Evolutionary conservation across 2,329 filamentous ascomycete species (phyloP).

Genomic region (Penicillium sp.): DNA sequence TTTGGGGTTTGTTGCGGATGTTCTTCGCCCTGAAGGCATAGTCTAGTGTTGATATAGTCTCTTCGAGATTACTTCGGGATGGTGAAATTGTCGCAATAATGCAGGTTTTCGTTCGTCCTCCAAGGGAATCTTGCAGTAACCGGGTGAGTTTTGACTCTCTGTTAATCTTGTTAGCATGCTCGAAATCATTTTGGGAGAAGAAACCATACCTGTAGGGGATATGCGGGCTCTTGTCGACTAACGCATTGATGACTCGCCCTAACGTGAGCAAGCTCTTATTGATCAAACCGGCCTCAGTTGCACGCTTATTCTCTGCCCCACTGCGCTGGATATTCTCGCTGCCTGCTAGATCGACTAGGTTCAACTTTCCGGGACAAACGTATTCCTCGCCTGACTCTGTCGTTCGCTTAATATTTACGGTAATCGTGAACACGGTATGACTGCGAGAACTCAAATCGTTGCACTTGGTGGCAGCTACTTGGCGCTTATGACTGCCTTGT

Average conservation of each 20-base stretch:
- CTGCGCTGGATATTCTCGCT: conserved; percentile 98
- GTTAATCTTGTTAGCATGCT: conserved; percentile 43
- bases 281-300: conserved; percentile 92
- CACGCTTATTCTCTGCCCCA: conserved; percentile 96
- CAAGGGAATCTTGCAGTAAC: conserved; percentile 92
- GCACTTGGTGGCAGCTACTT: conserved; percentile 99
- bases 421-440: conserved; percentile 97
- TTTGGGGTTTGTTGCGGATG: conserved; percentile 95
- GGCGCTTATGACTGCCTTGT: conserved; percentile 86
- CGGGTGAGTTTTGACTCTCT: conserved; percentile 96
- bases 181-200: background rate
- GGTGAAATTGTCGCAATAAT: conserved; percentile 97
- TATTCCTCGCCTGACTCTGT: conserved; percentile 87
- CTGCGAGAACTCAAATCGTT: conserved; percentile 97
- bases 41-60: conserved; percentile 96
- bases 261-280: conserved; percentile 97
- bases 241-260: conserved; percentile 94
- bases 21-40: conserved; percentile 99
- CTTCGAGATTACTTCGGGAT: conserved; percentile 91
- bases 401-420: conserved; percentile 82
- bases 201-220: conserved; percentile 69
- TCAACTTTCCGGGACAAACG: conserved; percentile 89
- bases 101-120: conserved; percentile 94
- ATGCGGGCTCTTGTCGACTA: conserved; percentile 87
- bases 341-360: conserved; percentile 93